phyloP scores from a whole-genome alignment of 306 rosid genomes.

The Glycine latifolia region DNA sequence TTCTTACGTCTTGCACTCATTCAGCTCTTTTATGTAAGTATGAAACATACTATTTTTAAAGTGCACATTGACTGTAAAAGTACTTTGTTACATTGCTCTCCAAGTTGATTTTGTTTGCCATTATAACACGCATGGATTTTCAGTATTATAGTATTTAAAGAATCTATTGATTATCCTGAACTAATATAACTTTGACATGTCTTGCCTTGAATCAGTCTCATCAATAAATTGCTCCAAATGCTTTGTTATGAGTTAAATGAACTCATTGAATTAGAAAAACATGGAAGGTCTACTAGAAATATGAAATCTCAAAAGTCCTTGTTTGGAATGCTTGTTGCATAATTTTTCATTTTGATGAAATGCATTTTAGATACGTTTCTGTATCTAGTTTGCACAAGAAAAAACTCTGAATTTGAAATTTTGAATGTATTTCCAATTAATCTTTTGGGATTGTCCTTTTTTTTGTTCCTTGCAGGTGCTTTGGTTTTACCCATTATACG shows the following conservation, averaged over 20 bases:
- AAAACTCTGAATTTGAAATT: conserved; percentile 2
- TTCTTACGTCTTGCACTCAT: conserved; percentile 69
- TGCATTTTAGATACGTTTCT: neutral
- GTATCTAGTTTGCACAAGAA: neutral
- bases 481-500: conserved; percentile 91
- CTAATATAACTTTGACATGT: neutral
- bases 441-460: neutral
- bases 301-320: conserved; percentile 27
- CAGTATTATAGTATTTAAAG: neutral
- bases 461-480: conserved; percentile 61
- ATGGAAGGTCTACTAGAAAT: conserved; percentile 10
- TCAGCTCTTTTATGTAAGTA: conserved; percentile 86
- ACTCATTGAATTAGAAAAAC: conserved; percentile 5
- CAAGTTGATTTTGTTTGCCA: neutral
- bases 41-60: neutral
- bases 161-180: conserved; percentile 12
- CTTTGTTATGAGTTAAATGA: conserved; percentile 1
- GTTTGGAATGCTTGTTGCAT: neutral
- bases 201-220: conserved; percentile 12
- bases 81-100: neutral
- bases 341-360: conserved; percentile 26
- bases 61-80: neutral
- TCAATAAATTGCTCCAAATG: neutral
- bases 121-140: conserved; percentile 32
- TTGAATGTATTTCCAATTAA: conserved; percentile 10